Base-by-base conservation (phyloP, 2,329 filamentous ascomycete species). In the Colletotrichum camelliae region DNA sequence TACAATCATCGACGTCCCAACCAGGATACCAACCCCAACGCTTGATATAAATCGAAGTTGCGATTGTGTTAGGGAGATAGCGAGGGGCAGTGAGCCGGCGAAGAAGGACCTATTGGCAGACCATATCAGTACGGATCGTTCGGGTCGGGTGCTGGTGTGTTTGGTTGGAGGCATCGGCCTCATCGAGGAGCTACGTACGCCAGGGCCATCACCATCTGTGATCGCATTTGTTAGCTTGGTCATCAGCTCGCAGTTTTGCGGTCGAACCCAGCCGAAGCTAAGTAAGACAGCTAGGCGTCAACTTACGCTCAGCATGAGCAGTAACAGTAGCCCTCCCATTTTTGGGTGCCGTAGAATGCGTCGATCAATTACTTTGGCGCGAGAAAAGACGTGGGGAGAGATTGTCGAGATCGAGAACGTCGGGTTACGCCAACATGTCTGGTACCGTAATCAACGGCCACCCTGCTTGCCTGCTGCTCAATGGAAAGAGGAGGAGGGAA, bases 1-100 rank as follows among this genome's bases (percentile, higher is more conserved):
- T 37, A 99, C 96, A 78, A 98, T 96, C 78, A 99, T 90, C 2
- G 96, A 96, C 33, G 97, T 98, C 43, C 97, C 97, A 18, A 99
- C 96, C 10, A 99, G 89, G 67, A 99, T 94, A 60, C 97, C 97
- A 84, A 98, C 95, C 69, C 97, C 97, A 83, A 98, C 91, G 73
- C 96, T 96, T 27, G 96, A 97, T 82, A 98, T 94, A 66, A 98
- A 88, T 82, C 96, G 94, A 73, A 98, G 88, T 84, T 98, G 95
- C 58, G 95, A 95, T 76, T 94, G 93, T 35, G 96, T 96, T 31
- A 99, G 90, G 73, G 93, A 92, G 88, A 99, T 95, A 74, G 95
- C 96, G 67, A 99, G 89, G 48, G 97, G 97, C 78, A 99, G 89
- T 79, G 95, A 94, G 85, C 97, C 97, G 79, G 96, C 96, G 72